Evolutionary conservation across 78 protist genomes (phyloP), one percentile per base, ranked within the genome.

Genomic region (Dictyostelium firmibasis): DNA sequence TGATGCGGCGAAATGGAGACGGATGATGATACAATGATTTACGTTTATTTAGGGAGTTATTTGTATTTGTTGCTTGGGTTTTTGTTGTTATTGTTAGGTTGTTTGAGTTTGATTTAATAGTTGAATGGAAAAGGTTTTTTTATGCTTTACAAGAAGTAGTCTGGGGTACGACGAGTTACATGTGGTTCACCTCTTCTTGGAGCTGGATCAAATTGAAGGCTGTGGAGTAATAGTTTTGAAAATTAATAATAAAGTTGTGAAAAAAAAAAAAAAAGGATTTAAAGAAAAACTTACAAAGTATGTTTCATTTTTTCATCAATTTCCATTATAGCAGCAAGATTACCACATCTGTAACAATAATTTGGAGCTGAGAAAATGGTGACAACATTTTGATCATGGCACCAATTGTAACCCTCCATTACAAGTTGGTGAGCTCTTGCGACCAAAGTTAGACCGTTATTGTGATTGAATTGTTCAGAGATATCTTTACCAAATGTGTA

Each of bases 351-450:
- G 83, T 98, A 98, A 81, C 99, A 99, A 96, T 99, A 99, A 97
- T 99, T 99, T 5, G 99, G 99, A 8, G 99, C 99, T 2, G 97
- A 84, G 89, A 99, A 99, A 77, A 99, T 97, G n/a, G 99, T 99
- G 78, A 98, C 97, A 7, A 98, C 99, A 57, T 97, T 93, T 60
- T 92, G 96, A 47, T 95, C 98, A 89, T 99, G 99, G 89, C 97
- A 83, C 99, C 99, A 98, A 81, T 97, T 98, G 96, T 98, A 98
- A 2, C 99, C 99, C 83, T 99, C 99, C 99, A 98, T 98, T 35
- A 97, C 98, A 35, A 99, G 98, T 95, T 99, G 99, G 60, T 99
- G 99, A 7, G 99, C 99, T n/a, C 99, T 89, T 1, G 96, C 95
- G 13, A 98, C 92, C 18, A 97, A 84, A 10, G 69, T 83, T 29